phyloP scores from a whole-genome alignment of 495 filamentous ascomycete species.

The Thermochaetoides thermophila region DNA sequence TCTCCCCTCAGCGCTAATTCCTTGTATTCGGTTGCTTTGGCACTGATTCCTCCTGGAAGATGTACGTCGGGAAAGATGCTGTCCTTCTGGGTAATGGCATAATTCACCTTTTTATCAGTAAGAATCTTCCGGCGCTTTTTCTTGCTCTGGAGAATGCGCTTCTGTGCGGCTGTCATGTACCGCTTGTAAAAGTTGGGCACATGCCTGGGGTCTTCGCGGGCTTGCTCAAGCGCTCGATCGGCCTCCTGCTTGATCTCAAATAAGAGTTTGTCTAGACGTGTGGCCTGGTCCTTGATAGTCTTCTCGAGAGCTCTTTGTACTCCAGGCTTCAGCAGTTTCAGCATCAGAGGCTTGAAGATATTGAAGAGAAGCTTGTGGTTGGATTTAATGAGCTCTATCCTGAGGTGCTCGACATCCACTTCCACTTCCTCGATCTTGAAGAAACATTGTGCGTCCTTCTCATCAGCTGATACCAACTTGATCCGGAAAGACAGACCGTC shows the following conservation, averaged over 20 bases:
- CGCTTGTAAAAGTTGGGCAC: slow-evolving; percentile 74
- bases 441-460: slow-evolving; percentile 62
- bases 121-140: slow-evolving; percentile 46
- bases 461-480: slow-evolving; percentile 67
- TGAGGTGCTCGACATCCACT: slow-evolving; percentile 69
- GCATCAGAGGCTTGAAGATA: slow-evolving; percentile 75
- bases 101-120: slow-evolving; percentile 68
- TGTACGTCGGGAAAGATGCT: slow-evolving; percentile 81
- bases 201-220: slow-evolving; percentile 57
- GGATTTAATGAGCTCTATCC: slow-evolving; percentile 85
- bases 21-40: slow-evolving; percentile 90
- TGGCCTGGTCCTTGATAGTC: slow-evolving; percentile 65
- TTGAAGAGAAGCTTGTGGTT: slow-evolving; percentile 85
- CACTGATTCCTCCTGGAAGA: slow-evolving; percentile 79
- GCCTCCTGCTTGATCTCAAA: slow-evolving; percentile 73
- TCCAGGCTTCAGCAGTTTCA: slow-evolving; percentile 69
- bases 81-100: slow-evolving; percentile 77
- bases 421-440: slow-evolving; percentile 87
- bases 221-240: slow-evolving; percentile 51
- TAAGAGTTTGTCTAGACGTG: slow-evolving; percentile 51
- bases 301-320: slow-evolving; percentile 80
- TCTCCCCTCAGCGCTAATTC: slow-evolving; percentile 78
- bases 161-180: slow-evolving; percentile 63
- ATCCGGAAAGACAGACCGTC: slow-evolving; percentile 85
- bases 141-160: slow-evolving; percentile 57